These are phyloP conservation scores for Phycomyces nitens DNA, from an alignment of 192 early-diverging fungal genomes.

Conservation along the genomic window DNA sequence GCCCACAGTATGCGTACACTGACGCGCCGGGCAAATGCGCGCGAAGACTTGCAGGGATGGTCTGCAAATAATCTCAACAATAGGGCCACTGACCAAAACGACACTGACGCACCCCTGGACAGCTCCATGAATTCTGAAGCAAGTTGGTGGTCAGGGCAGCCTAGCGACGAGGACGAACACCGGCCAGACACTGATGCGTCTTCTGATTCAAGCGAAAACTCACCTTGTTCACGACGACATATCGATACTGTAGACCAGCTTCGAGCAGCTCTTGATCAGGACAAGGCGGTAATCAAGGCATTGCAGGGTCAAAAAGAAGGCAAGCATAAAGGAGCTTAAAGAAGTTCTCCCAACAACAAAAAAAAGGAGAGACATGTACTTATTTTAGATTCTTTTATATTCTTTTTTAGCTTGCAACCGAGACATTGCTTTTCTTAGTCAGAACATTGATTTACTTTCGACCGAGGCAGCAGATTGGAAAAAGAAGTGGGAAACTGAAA, in stretches of 20 bases:
- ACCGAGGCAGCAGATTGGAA: constrained; percentile 23
- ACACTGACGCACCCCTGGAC: not conserved
- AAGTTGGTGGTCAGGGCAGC: not conserved
- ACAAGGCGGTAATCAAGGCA: constrained; percentile 18
- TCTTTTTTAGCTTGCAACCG: constrained; percentile 19
- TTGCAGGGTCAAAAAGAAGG: constrained; percentile 36
- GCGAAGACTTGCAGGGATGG: not conserved
- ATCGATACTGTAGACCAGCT: constrained; percentile 16
- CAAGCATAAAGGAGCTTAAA: not conserved
- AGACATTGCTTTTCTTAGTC: constrained; percentile 30
- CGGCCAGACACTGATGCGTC: not conserved
- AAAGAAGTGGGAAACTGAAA: constrained; percentile 22
- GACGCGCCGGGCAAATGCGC: not conserved
- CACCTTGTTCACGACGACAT: not conserved
- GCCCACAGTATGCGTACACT: not conserved
- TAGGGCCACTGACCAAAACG: not conserved
- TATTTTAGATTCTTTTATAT: not conserved
- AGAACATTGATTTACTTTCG: constrained; percentile 22
- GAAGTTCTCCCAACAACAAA: not conserved
- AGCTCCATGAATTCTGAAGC: not conserved
- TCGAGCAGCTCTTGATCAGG: constrained; percentile 18
- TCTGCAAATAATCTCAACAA: not conserved
- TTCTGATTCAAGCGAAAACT: not conserved
- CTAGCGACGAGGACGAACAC: not conserved
- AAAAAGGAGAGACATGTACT: not conserved